Evolutionary conservation across 345 rosid species (phyloP), one percentile per base, ranked within the genome.

Genomic region (Hibiscus syriacus): DNA sequence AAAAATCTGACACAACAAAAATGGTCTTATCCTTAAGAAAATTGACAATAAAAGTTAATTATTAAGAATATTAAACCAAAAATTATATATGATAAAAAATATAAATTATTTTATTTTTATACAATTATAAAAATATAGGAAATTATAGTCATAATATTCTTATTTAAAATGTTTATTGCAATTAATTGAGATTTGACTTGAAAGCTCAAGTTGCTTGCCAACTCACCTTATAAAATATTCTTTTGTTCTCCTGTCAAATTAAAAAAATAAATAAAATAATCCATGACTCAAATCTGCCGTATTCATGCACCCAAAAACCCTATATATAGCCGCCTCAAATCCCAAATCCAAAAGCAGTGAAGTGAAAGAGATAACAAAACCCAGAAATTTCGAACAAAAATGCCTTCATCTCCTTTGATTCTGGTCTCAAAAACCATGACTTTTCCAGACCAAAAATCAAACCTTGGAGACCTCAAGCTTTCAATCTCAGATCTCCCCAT

Each of bases 401-500:
- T 87, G 93, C 83, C 85, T 76, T 75, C 67, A 2, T 63, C 68
- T 46, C 75, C 80, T 53, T 79, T 62, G 72, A 72, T 4, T 77
- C 76, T 49, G 5, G 45, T 81, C 71, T 87, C 95, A 20, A 74
- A 77, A 74, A 80, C 76, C 71, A 79, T 48, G 56, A 80, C 89
- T 60, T 73, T 73, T 63, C 99, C 99, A 0, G 73, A 83, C 26
- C 34, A 68, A 32, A 85, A 72, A 64, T 87, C 99, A 46, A 72
- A 79, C 1, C 63, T 87, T 22, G 83, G 41, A 39, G 89, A 94
- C 78, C 82, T 94, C 49, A 85, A 89, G 78, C 92, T 94, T 38
- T 87, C 99, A 3, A 95, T 85, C 71, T 90, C 95, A 64, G 99
- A 94, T 81, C 99, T 94, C 27, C 96, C 97, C 0, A 94, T 94